phyloP scores from a whole-genome alignment of 2,329 filamentous ascomycete species.

The Colletotrichum endophyticum region DNA sequence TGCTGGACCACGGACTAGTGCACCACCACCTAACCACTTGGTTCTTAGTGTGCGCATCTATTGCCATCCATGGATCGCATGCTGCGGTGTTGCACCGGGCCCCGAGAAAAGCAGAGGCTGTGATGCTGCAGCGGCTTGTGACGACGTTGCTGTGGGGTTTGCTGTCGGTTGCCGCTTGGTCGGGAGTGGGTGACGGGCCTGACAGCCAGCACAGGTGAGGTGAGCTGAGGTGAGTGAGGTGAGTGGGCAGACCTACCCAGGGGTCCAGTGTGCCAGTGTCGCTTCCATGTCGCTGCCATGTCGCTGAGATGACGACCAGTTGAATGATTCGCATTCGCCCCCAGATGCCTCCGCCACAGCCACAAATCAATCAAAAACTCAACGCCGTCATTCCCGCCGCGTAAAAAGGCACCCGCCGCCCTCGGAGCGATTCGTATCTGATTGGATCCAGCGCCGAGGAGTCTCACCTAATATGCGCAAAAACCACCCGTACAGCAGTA shows the following conservation, averaged over 20 bases:
- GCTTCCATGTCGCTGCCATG: not conserved
- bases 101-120: not conserved
- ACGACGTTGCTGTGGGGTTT: not conserved
- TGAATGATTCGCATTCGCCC: constrained; percentile 14
- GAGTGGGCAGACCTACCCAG: not conserved
- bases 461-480: not conserved
- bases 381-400: not conserved
- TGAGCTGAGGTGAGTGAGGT: not conserved
- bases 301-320: constrained; percentile 7
- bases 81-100: not conserved
- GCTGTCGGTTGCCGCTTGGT: not conserved
- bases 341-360: constrained; percentile 3
- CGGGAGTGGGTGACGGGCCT: not conserved
- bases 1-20: not conserved
- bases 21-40: not conserved
- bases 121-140: not conserved
- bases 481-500: no score
- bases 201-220: not conserved
- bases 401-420: not conserved
- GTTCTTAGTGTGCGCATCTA: not conserved
- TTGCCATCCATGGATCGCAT: not conserved
- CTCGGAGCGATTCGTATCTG: not conserved
- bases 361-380: constrained; percentile 9
- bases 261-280: no score
- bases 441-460: not conserved